Conservation (phyloP, 108 stramenopile species). For the Nannochloropsis salina region DNA sequence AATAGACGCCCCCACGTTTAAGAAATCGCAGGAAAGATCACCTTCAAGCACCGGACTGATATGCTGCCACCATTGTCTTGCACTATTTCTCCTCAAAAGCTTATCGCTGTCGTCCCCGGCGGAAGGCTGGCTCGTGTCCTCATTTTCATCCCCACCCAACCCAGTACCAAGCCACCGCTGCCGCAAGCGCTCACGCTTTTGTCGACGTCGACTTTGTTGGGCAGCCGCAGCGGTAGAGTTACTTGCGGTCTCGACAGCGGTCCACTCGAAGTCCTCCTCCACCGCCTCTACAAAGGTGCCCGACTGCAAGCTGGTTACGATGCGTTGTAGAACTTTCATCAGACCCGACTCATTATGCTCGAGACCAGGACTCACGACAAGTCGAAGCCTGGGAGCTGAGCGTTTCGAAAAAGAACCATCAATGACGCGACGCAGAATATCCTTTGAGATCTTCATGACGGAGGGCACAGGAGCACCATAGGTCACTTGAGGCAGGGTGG, state of each 20-base stretch:
- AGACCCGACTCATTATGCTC: background rate
- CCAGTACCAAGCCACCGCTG: background rate
- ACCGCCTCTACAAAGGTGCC: background rate
- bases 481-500: background rate
- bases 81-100: background rate
- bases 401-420: background rate
- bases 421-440: background rate
- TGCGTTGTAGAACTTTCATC: background rate
- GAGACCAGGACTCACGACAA: conserved; percentile 1
- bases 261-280: conserved; percentile 9
- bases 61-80: background rate
- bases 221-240: background rate
- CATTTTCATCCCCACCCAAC: background rate
- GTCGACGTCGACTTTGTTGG: background rate
- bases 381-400: background rate
- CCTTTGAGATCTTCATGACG: background rate
- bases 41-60: background rate
- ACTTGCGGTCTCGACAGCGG: background rate
- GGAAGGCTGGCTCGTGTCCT: background rate
- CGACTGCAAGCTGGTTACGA: background rate
- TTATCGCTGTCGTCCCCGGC: background rate
- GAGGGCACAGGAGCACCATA: background rate
- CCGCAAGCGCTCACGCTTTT: background rate
- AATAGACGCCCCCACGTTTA: background rate
- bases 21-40: background rate